Base-by-base conservation (phyloP, 2,329 filamentous ascomycete genomes). In the Apiospora malaysiana region DNA sequence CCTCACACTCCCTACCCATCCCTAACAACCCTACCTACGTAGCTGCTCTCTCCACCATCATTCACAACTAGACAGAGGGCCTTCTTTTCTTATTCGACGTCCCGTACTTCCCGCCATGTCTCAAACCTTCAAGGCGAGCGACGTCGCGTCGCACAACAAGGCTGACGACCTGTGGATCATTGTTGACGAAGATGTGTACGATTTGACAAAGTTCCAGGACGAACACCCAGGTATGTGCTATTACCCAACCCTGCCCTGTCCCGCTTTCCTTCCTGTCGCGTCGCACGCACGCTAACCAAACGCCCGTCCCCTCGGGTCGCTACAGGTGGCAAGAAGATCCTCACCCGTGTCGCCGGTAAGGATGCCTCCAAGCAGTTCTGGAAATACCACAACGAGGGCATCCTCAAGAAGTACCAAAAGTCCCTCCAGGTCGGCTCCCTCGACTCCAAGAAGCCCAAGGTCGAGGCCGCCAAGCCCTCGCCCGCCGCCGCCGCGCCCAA, bases 111-210 rank as follows among this genome's bases (percentile, higher is more conserved):
- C 56, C 66, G 88, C 71, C 78, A 99, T 99, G 96, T 93, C 95
- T 68, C 93, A 96, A 84, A 92, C 89, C 42, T 98, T 97, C 82
- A 92, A 91, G 70, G 87, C 91, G 75, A 89, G 89, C 85, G 95
- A 98, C 81, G 95, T 99, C 74, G 91, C 95, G 80, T 90, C 93
- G 83, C 95, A 98, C 83, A 97, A 94, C 87, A 97, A 95, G 85
- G 83, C 91, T 65, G 90, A 94, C 79, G 92, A 91, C 80, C 87
- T 98, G 73, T 98, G 91, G 90, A 93, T 98, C 79, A 90, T 97
- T 75, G 91, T 98, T 75, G 95, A 98, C 76, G 93, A 95, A 78
- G 95, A 98, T 82, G 95, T 98, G 76, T 98, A 97, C 83, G 95
- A 99, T 80, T 81, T 98, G 77, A 97, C 94, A 77, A 94, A 91